Conservation (phyloP, 345 rosid species). For the Erodium maritimum region DNA sequence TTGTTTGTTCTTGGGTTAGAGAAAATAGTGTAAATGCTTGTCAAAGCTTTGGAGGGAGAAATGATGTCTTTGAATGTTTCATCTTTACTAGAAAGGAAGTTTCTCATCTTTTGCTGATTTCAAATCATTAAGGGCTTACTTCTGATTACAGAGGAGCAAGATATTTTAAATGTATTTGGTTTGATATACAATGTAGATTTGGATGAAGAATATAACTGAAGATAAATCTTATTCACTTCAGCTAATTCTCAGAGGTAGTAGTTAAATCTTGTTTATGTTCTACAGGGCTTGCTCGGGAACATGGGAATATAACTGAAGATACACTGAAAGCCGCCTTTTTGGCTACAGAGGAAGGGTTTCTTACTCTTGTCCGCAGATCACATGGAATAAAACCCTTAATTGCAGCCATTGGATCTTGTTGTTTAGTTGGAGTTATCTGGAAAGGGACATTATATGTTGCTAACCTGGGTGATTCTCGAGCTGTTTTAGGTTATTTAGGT, state of each 20-base stretch:
- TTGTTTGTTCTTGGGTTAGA: too few species aligned
- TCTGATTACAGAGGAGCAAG: too few species aligned
- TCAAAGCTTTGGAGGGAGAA: too few species aligned
- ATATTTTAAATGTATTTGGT: too few species aligned
- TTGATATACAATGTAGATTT: too few species aligned
- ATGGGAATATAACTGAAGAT: constrained; percentile 58
- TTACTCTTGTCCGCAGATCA: constrained; percentile 64
- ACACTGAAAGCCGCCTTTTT: constrained; percentile 46
- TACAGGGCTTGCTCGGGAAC: constrained; percentile 54
- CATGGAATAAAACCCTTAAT: constrained; percentile 58
- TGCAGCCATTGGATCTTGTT: constrained; percentile 88
- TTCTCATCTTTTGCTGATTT: too few species aligned
- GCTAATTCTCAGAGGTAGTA: background rate
- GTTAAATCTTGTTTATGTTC: background rate
- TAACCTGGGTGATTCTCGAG: constrained; percentile 89
- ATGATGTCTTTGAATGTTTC: too few species aligned
- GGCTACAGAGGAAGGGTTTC: constrained; percentile 94
- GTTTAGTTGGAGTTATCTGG: constrained; percentile 84
- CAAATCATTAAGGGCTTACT: too few species aligned
- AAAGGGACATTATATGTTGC: constrained; percentile 67
- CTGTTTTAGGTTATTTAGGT: constrained; percentile 54
- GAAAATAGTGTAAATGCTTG: too few species aligned
- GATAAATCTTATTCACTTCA: background rate
- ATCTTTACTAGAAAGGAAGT: too few species aligned
- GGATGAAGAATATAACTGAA: too few species aligned